Evolutionary conservation across 768 basidiomycete genomes (phyloP), one percentile per base, ranked within the genome.

Genomic region (Galerina marginata): DNA sequence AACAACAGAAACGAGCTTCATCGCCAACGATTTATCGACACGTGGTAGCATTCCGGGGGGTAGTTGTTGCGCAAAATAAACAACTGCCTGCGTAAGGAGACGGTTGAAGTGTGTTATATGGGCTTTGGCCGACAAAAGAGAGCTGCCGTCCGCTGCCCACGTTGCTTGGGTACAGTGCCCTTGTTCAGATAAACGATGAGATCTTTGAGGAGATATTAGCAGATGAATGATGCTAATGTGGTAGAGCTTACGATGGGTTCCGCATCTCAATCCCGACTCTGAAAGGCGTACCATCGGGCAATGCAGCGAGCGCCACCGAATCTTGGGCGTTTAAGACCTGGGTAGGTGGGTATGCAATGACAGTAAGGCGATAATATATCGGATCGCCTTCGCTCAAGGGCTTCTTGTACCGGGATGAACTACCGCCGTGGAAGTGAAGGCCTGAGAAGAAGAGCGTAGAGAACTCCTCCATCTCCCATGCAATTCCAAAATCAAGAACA

Each of bases 401-500:
- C 29, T 33, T 33, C 29, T 33, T 33, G 29, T 33, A 33, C 5
- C 29, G 29, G 29, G 29, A 4, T 5, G 29, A 33, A 7, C 29
- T 33, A 23, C 46, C 46, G 5, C 46, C 46, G 16, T 47, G 46
- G 26, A 47, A 7, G 46, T 47, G 20, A 23, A 47, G 46, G 4
- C 64, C 64, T 7, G 61, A 65, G 38, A 65, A 65, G 23, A 46
- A 56, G 9, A 65, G 2, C 6, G 42, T 62, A 12, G 58, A 47
- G 39, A 65, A 47, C 9, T 50, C 53, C 1, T 56, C 33, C 33
- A 65, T 56, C 4, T 15, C 11, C 58, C 61, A 60, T 6, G 49
- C 54, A 10, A 65, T 14, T 0, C 61, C 65, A n/a, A 63, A 33
- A 5, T 65, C 65, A 7, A 63, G 20, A 11, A 65, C 39, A 25